Base-by-base conservation (phyloP, 768 basidiomycete species). In the Podaxis rugospora region DNA sequence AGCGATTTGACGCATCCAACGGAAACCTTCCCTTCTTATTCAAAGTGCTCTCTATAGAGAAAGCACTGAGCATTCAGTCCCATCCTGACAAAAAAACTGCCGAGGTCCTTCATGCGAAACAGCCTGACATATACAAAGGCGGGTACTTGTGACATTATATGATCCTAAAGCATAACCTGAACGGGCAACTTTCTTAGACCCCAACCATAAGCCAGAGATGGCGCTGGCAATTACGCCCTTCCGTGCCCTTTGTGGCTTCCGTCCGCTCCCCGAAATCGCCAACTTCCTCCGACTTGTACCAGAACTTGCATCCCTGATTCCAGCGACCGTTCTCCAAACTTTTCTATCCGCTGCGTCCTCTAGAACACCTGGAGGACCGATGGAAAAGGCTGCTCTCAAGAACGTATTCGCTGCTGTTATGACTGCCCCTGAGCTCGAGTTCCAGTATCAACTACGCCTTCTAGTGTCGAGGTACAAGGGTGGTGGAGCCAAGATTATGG, bases 121-220 rank as follows among this genome's bases (percentile, higher is more conserved):
- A 86, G 54, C 93, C 93, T 1, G 82, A 92, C 52, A 82, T 97
- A 51, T 99, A 99, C 78, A 97, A 95, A 78, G 95, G 95, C 91
- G 66, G 61, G 80, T 69, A 44, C 13, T 37, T 49, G 49, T 13
- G 23, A 11, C 27, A 51, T 50, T 55, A n/a, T 23, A 32, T 21
- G 39, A 50, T 55, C 10, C 5, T 37, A 44, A 25, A 36, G 32
- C 37, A 18, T 49, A 51, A 37, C 47, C 39, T 35, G 47, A 55
- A 49, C 21, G 6, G 37, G 32, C 14, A 9, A n/a, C 40, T 44
- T 13, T 5, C 39, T 39, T 57, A 92, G 97, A 99, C 72, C 84
- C 87, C 4, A 98, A 98, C 70, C 97, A 99, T 68, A 99, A 99
- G 74, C 97, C 97, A 2, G 97, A 99, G 72, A 96, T 99, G 93